phyloP scores from a whole-genome alignment of 805 yeast species.

The Lipomyces anomalus region DNA sequence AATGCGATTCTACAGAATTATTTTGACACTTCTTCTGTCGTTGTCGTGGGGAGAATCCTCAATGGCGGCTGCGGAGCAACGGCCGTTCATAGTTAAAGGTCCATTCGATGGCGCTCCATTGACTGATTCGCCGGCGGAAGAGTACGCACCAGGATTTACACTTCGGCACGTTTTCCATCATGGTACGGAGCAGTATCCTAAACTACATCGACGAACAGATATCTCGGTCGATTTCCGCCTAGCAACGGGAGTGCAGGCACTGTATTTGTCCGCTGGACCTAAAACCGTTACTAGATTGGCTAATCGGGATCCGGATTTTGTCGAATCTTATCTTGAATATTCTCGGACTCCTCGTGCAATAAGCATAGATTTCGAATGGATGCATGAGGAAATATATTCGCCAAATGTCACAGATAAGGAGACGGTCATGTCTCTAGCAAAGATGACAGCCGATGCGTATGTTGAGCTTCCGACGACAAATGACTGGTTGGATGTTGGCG shows the following conservation, averaged over 20 bases:
- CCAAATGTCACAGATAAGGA: constrained; percentile 75
- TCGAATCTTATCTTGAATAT: constrained; percentile 60
- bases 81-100: constrained; percentile 11
- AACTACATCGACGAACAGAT: constrained; percentile 17
- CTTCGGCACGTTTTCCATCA: constrained; percentile 22
- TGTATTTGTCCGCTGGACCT: constrained; percentile 8
- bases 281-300: constrained; percentile 34
- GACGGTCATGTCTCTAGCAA: constrained; percentile 69
- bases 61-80: constrained; percentile 5
- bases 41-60: no score
- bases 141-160: constrained; percentile 17
- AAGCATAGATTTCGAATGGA: constrained; percentile 17
- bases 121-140: neutral
- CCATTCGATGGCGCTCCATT: constrained; percentile 6
- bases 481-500: constrained; percentile 76
- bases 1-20: no score
- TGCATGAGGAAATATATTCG: constrained; percentile 32
- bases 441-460: constrained; percentile 88
- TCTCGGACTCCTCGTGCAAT: constrained; percentile 34
- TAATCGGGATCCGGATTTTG: constrained; percentile 51
- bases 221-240: constrained; percentile 6
- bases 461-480: constrained; percentile 71
- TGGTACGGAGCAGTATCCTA: constrained; percentile 16
- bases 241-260: constrained; percentile 7
- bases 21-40: no score